These are phyloP conservation scores for Clonostachys rosea DNA, from an alignment of 2,329 filamentous ascomycete genomes.

Conservation along the genomic window DNA sequence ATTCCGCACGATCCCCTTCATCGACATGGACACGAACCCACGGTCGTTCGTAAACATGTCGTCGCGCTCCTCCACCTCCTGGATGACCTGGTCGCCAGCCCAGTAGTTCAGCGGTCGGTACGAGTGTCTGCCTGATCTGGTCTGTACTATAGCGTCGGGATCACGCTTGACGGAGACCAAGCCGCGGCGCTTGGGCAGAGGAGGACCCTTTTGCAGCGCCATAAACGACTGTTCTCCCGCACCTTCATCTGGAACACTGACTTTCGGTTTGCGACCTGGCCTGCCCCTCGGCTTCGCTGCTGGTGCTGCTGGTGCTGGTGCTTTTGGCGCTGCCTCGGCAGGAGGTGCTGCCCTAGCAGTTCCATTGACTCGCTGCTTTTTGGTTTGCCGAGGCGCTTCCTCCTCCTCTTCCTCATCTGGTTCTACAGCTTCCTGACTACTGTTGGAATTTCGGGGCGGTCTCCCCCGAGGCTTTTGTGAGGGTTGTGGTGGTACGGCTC, in stretches of 20 bases:
- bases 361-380: conserved; percentile 4
- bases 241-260: conserved; percentile 26
- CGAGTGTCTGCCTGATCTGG: conserved; percentile 73
- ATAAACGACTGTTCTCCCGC: conserved; percentile 39
- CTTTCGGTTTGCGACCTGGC: conserved; percentile 4
- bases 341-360: too few relatives aligned
- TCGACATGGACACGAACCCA: conserved; percentile 58
- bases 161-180: conserved; percentile 47
- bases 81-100: conserved; percentile 77
- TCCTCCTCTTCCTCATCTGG: conserved; percentile 7
- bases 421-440: conserved; percentile 2
- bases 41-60: conserved; percentile 31
- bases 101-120: conserved; percentile 79
- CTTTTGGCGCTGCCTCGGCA: background rate
- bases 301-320: background rate
- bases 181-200: conserved; percentile 49
- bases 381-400: conserved; percentile 5
- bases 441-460: conserved; percentile 1
- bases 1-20: conserved; percentile 74
- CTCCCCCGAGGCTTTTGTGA: conserved; percentile 5
- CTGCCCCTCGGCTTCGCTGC: conserved; percentile 1
- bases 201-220: conserved; percentile 48
- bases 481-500: conserved; percentile 15
- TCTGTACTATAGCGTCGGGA: conserved; percentile 48
- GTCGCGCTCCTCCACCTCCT: conserved; percentile 53